Conservation (phyloP, 495 filamentous ascomycete species). For the Penicillium lagena region DNA sequence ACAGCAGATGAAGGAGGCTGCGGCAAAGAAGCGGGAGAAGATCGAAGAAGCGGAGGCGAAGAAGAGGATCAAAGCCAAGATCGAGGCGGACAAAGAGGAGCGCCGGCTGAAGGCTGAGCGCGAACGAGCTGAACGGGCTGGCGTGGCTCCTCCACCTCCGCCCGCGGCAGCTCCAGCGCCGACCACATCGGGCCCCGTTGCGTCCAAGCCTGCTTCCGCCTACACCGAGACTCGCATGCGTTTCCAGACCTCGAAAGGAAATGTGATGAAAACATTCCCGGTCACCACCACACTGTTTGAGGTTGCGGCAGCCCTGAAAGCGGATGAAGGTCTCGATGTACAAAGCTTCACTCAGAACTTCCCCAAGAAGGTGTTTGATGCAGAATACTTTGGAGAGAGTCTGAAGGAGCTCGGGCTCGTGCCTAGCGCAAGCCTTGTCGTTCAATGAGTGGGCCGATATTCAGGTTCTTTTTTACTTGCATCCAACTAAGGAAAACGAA, state of each 20-base stretch:
- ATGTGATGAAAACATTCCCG: constrained; percentile 73
- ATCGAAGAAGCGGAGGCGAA: constrained; percentile 79
- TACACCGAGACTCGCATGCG: constrained; percentile 79
- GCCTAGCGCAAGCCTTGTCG: constrained; percentile 80
- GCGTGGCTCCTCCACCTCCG: constrained; percentile 49
- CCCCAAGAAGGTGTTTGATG: constrained; percentile 75
- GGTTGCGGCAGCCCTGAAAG: constrained; percentile 66
- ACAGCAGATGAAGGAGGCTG: constrained; percentile 84
- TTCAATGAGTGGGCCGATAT: constrained; percentile 36
- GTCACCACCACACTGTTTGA: constrained; percentile 91
- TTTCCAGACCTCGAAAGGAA: constrained; percentile 69
- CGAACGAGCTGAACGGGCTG: constrained; percentile 78
- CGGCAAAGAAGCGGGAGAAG: constrained; percentile 79
- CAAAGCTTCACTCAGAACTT: constrained; percentile 78
- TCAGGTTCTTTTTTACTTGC: background rate
- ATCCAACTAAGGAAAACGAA: constrained; percentile 6
- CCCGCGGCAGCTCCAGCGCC: constrained; percentile 30
- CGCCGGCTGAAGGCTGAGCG: constrained; percentile 74
- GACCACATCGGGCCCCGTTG: constrained; percentile 32
- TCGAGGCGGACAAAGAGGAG: constrained; percentile 84
- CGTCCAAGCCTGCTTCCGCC: constrained; percentile 51
- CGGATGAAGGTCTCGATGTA: constrained; percentile 58
- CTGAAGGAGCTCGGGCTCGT: constrained; percentile 87
- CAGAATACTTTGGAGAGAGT: constrained; percentile 79
- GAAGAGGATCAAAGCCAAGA: constrained; percentile 81